Conservation (phyloP, 2,329 filamentous ascomycete genomes). For the Cadophora sp. region DNA sequence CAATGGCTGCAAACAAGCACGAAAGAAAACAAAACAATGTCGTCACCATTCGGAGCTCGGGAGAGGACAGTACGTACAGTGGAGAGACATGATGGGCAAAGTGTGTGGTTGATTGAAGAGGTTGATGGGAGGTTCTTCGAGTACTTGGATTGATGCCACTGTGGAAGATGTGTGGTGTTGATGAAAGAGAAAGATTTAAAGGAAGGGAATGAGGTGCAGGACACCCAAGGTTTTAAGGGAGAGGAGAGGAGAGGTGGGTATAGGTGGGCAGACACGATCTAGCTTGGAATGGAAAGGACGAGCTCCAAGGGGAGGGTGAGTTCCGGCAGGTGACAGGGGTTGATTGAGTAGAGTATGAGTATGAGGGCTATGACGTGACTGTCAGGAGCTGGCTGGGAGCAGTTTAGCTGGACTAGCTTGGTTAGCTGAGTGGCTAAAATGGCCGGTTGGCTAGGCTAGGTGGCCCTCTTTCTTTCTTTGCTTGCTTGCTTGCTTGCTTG, state of each 20-base stretch:
- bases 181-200: slow-evolving; percentile 13
- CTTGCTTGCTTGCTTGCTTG: too few relatives aligned
- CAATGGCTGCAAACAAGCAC: background rate
- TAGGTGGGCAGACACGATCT: slow-evolving; percentile 15
- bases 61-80: slow-evolving; percentile 35
- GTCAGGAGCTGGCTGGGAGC: background rate
- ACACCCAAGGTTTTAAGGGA: slow-evolving; percentile 13
- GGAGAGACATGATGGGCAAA: slow-evolving; percentile 42
- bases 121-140: slow-evolving; percentile 37
- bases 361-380: slow-evolving; percentile 23
- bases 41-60: slow-evolving; percentile 23
- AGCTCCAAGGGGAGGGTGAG: slow-evolving; percentile 1
- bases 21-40: slow-evolving; percentile 22
- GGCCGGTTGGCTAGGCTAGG: too few relatives aligned
- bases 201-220: slow-evolving; percentile 12
- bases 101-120: slow-evolving; percentile 37
- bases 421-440: too few relatives aligned
- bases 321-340: slow-evolving; percentile 6
- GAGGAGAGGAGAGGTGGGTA: too few relatives aligned
- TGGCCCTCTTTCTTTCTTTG: too few relatives aligned
- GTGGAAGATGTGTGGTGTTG: slow-evolving; percentile 26
- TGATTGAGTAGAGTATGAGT: background rate
- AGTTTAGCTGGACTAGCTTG: background rate
- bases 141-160: slow-evolving; percentile 38
- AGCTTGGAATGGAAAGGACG: slow-evolving; percentile 13